These are phyloP conservation scores for Colletotrichum spinosum DNA, from an alignment of 2,329 filamentous ascomycete genomes.

Conservation along the genomic window DNA sequence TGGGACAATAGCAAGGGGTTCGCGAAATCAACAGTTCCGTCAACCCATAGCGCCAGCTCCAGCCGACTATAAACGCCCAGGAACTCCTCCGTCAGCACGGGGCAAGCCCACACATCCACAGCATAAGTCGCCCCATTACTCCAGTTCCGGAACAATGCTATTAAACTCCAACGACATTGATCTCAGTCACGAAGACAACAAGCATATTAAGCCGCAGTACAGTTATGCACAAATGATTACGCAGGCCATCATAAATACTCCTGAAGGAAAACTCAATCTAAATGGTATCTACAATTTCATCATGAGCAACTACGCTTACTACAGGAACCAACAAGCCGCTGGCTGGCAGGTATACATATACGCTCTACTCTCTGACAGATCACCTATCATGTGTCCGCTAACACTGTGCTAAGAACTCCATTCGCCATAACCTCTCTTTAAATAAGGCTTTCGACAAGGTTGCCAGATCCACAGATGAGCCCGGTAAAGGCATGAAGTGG, in stretches of 20 bases:
- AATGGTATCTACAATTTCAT: conserved; percentile 96
- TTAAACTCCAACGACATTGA: conserved; percentile 72
- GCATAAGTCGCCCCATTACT: conserved; percentile 53
- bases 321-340: conserved; percentile 78
- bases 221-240: conserved; percentile 98
- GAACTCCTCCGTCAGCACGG: conserved; percentile 67
- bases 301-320: conserved; percentile 91
- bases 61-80: conserved; percentile 69
- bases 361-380: background rate
- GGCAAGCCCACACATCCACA: conserved; percentile 45
- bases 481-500: conserved; percentile 99
- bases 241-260: conserved; percentile 89
- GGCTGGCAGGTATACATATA: conserved; percentile 84
- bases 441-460: conserved; percentile 97
- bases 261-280: conserved; percentile 89
- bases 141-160: conserved; percentile 54
- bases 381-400: conserved; percentile 37
- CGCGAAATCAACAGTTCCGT: conserved; percentile 42
- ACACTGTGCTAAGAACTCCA: conserved; percentile 77
- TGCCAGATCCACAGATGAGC: conserved; percentile 90
- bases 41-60: conserved; percentile 69
- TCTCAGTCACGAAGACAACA: conserved; percentile 84
- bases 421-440: conserved; percentile 93
- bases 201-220: conserved; percentile 93
- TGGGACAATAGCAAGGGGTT: conserved; percentile 24